Conservation (phyloP, 495 filamentous ascomycete genomes). For the Hyphodiscus hymeniophilus region DNA sequence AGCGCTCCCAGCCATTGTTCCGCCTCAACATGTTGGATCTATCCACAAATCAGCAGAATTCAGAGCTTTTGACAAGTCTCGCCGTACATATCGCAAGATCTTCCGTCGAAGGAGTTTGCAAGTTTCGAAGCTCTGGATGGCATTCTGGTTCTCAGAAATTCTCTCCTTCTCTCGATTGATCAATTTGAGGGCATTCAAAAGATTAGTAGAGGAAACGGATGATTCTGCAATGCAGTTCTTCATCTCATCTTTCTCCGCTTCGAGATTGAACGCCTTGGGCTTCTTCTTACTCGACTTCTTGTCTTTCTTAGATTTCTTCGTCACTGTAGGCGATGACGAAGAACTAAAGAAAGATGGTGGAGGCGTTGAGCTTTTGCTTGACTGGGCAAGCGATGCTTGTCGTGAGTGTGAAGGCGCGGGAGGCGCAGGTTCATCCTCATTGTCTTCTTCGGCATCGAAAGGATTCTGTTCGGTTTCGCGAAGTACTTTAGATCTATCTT, state of each 20-base stretch:
- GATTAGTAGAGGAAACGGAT: conserved; percentile 81
- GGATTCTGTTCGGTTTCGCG: conserved; percentile 60
- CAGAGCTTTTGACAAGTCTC: background rate
- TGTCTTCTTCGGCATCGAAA: conserved; percentile 50
- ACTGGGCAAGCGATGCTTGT: conserved; percentile 19
- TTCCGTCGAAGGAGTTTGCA: conserved; percentile 80
- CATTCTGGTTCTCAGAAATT: conserved; percentile 75
- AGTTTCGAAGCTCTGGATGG: conserved; percentile 68
- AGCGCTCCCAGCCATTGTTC: conserved; percentile 75
- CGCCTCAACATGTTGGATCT: conserved; percentile 75
- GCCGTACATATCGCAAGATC: conserved; percentile 69
- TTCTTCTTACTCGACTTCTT: conserved; percentile 41
- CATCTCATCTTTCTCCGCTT: conserved; percentile 79
- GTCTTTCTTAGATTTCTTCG: conserved; percentile 28
- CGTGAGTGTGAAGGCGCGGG: conserved; percentile 8
- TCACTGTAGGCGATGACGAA: conserved; percentile 21
- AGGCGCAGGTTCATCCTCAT: conserved; percentile 29
- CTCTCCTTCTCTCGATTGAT: conserved; percentile 86
- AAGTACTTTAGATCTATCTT: conserved; percentile 72
- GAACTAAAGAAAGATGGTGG: conserved; percentile 15
- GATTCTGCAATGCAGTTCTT: conserved; percentile 75
- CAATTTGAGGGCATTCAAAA: conserved; percentile 79
- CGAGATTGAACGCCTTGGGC: conserved; percentile 63
- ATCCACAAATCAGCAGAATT: background rate
- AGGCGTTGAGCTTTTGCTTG: conserved; percentile 25